Percentiles rank a stretch among this genome's conserved stretches.
Conservation (phyloP, 2,329 filamentous ascomycete genomes). For the Calonectria pteridis region DNA sequence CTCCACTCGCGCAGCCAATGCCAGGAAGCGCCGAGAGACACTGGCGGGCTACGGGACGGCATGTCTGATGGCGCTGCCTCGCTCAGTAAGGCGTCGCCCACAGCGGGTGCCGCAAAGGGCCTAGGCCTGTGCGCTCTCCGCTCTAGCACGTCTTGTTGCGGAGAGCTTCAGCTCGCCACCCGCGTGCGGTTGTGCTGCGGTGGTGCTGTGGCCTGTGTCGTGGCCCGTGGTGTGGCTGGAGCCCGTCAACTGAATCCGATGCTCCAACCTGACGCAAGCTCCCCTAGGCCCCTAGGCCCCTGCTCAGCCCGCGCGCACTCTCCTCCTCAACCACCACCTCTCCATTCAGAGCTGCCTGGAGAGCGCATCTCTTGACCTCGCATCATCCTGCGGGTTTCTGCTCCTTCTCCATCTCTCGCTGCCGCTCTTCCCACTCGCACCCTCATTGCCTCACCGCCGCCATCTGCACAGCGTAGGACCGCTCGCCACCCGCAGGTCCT, state of each 20-base stretch:
- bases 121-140: neutral
- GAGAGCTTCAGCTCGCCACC: neutral
- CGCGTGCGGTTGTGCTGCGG: neutral
- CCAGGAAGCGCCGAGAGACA: neutral
- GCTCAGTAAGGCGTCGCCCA: neutral
- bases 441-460: neutral
- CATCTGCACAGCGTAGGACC: neutral
- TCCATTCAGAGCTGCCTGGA: conserved; percentile 39
- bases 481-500: conserved; percentile 22
- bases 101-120: neutral
- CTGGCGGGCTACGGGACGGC: neutral
- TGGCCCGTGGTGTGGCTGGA: conserved; percentile 6
- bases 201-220: conserved; percentile 4
- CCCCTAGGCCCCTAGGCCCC: conserved; percentile 33
- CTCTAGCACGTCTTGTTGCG: neutral
- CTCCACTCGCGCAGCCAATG: conserved; percentile 1
- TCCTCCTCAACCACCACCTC: conserved; percentile 35
- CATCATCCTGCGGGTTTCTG: conserved; percentile 9
- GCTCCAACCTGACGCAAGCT: conserved; percentile 44
- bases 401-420: neutral
- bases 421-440: neutral
- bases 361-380: conserved; percentile 31
- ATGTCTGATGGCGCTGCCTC: neutral
- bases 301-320: conserved; percentile 21
- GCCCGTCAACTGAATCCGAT: neutral